A percentile compares a stretch with the other conserved stretches of the same genome.
phyloP scores from a whole-genome alignment of 495 filamentous ascomycete genomes.

The Evernia prunastri region DNA sequence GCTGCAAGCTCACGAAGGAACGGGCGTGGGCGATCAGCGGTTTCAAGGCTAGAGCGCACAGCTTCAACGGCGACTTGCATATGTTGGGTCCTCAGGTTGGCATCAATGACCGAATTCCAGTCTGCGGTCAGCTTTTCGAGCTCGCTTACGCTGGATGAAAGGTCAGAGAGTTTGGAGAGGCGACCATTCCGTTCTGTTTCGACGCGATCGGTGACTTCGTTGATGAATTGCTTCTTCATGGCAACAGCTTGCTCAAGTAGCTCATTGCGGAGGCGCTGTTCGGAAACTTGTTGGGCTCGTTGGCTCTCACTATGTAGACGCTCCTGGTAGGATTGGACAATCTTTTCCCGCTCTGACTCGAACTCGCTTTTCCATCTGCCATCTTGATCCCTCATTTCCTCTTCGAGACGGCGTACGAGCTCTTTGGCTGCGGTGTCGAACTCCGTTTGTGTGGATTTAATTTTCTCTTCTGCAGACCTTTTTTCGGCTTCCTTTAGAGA shows the following conservation, averaged over 20 bases:
- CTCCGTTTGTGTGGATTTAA: slow-evolving; percentile 62
- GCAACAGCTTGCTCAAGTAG: slow-evolving; percentile 86
- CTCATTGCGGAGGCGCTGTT: slow-evolving; percentile 73
- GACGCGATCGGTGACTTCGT: slow-evolving; percentile 70
- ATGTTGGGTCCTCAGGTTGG: slow-evolving; percentile 88
- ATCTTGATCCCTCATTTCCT: slow-evolving; percentile 67
- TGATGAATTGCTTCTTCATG: slow-evolving; percentile 74
- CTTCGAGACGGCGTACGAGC: slow-evolving; percentile 62
- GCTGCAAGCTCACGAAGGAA: slow-evolving; percentile 89
- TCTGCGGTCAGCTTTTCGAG: slow-evolving; percentile 77
- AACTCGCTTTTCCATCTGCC: slow-evolving; percentile 79
- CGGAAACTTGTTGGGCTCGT: slow-evolving; percentile 63
- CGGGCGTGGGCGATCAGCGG: slow-evolving; percentile 64
- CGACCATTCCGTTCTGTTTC: slow-evolving; percentile 84
- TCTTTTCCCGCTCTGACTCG: slow-evolving; percentile 74
- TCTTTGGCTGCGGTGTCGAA: slow-evolving; percentile 77
- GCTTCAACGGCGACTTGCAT: slow-evolving; percentile 92
- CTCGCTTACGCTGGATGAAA: slow-evolving; percentile 66
- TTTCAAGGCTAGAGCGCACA: slow-evolving; percentile 73
- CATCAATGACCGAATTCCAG: slow-evolving; percentile 82
- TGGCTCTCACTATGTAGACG: slow-evolving; percentile 71
- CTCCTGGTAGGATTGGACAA: slow-evolving; percentile 67
- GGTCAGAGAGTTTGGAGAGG: slow-evolving; percentile 74
- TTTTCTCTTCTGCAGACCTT: slow-evolving; percentile 67
- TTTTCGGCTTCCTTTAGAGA: slow-evolving; percentile 59